A percentile compares a stretch with the other conserved stretches of the same genome.
These are phyloP conservation scores for Xylaria digitata DNA, from an alignment of 2,329 filamentous ascomycete genomes.

Conservation along the genomic window DNA sequence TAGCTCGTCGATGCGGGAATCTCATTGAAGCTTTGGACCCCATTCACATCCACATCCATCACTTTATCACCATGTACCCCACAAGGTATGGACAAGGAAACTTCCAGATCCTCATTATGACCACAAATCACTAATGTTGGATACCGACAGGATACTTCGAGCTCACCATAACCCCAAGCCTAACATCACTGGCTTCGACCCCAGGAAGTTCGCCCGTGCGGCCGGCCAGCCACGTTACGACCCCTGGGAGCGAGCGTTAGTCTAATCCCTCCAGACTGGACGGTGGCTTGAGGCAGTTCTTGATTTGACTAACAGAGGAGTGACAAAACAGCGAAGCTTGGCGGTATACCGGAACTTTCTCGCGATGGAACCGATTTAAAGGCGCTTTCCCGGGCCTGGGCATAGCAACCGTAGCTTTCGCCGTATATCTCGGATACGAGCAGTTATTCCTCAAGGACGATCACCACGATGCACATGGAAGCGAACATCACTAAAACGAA, in stretches of 20 bases:
- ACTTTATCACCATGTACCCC: conserved; percentile 50
- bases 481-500: conserved; percentile 66
- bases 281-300: background rate
- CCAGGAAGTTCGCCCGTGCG: conserved; percentile 80
- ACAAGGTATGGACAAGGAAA: conserved; percentile 48
- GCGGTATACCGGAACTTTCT: conserved; percentile 92
- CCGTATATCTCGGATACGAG: conserved; percentile 89
- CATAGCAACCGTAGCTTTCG: conserved; percentile 91
- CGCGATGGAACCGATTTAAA: conserved; percentile 89
- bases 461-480: conserved; percentile 67
- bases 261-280: conserved; percentile 42
- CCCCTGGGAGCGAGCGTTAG: conserved; percentile 73
- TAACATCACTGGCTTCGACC: conserved; percentile 93
- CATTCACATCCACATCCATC: conserved; percentile 22
- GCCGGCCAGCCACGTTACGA: conserved; percentile 72
- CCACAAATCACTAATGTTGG: conserved; percentile 28
- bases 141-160: conserved; percentile 60
- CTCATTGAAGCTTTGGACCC: conserved; percentile 17
- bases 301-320: conserved; percentile 19
- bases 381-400: conserved; percentile 88
- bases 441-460: conserved; percentile 84
- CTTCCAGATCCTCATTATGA: background rate
- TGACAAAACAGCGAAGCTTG: conserved; percentile 81
- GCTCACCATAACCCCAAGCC: conserved; percentile 64
- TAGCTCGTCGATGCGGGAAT: conserved; percentile 19